Percentiles rank a stretch among this genome's conserved stretches.
phyloP scores from a whole-genome alignment of 1,284 basidiomycete genomes.

The Leccinum griseonigrum region DNA sequence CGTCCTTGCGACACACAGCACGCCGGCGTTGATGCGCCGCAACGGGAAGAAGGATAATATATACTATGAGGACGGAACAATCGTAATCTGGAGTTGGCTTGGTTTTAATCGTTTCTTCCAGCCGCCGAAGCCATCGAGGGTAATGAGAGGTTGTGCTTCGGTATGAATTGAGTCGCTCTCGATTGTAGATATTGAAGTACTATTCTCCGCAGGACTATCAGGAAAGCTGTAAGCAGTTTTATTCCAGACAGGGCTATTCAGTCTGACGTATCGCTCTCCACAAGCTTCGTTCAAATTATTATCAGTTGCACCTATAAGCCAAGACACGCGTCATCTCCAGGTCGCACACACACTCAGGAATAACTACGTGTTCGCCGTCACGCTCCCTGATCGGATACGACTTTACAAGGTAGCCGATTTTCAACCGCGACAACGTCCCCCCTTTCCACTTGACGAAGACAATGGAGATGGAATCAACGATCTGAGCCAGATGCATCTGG shows the following conservation, averaged over 20 bases:
- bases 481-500: conserved; percentile 23
- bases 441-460: conserved; percentile 22
- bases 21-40: conserved; percentile 52
- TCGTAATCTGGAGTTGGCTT: conserved; percentile 67
- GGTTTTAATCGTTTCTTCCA: conserved; percentile 63
- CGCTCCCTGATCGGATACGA: conserved; percentile 41
- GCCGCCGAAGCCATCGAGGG: conserved; percentile 35
- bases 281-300: conserved; percentile 64
- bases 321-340: conserved; percentile 39
- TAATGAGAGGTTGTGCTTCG: conserved; percentile 56
- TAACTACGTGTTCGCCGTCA: conserved; percentile 52
- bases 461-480: conserved; percentile 15
- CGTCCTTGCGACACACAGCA: conserved; percentile 58
- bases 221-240: conserved; percentile 53
- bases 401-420: conserved; percentile 51
- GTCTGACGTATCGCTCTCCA: conserved; percentile 10
- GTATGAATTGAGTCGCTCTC: conserved; percentile 40
- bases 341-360: conserved; percentile 43
- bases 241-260: background rate
- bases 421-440: conserved; percentile 32
- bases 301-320: conserved; percentile 46
- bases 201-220: conserved; percentile 56
- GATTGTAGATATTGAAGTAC: conserved; percentile 8
- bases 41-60: conserved; percentile 31
- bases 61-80: conserved; percentile 46